Conservation (phyloP, 2,329 filamentous ascomycete species). For the Ophiostoma fasciatum region DNA sequence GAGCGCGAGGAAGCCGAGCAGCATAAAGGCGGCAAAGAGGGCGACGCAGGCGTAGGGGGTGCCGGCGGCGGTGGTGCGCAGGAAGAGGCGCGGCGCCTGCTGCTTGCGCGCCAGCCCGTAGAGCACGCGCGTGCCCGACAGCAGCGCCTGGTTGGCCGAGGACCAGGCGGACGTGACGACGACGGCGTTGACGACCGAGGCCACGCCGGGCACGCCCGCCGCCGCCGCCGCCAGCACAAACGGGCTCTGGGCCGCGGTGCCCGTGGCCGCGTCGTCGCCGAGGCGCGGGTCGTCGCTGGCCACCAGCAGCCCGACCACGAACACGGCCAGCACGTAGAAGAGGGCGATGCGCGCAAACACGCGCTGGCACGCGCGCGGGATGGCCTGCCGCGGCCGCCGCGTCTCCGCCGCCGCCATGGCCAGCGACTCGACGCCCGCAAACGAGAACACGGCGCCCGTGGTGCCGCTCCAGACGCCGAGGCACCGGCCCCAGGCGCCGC, state of each 20-base stretch:
- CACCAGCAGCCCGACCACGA: constrained; percentile 55
- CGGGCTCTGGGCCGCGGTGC: constrained; percentile 40
- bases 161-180: constrained; percentile 61
- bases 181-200: constrained; percentile 61
- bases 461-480: background rate
- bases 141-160: constrained; percentile 51
- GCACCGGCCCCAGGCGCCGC: constrained; percentile 12
- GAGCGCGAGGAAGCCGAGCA: constrained; percentile 43
- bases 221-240: constrained; percentile 59
- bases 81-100: constrained; percentile 42
- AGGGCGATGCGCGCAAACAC: constrained; percentile 62
- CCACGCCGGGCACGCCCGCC: constrained; percentile 52
- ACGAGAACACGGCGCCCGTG: constrained; percentile 45
- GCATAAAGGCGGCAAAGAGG: constrained; percentile 30
- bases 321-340: constrained; percentile 49
- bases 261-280: constrained; percentile 2
- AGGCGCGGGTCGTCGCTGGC: constrained; percentile 26
- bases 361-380: constrained; percentile 57
- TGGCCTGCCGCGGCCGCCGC: constrained; percentile 53
- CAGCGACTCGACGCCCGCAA: constrained; percentile 41
- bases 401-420: constrained; percentile 45
- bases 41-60: constrained; percentile 42
- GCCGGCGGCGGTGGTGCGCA: constrained; percentile 34
- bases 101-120: constrained; percentile 44
- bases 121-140: constrained; percentile 42